Conservation (phyloP, 129 eudicot genomes). For the Silybum marianum region DNA sequence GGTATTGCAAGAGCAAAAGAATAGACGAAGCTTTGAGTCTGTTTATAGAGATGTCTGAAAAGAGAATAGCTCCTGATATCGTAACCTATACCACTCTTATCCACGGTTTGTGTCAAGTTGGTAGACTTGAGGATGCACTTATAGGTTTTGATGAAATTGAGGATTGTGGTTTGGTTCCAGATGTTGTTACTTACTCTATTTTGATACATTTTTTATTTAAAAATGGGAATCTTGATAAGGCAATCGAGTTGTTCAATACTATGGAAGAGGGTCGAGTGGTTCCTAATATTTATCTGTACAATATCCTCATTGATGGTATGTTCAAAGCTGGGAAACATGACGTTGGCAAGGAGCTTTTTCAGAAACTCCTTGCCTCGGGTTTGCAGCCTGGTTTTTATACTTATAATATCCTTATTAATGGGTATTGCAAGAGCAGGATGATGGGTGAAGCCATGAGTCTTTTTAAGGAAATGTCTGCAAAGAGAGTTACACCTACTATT, state of each 20-base stretch:
- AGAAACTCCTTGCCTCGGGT: constrained; percentile 20
- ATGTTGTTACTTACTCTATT: constrained; percentile 33
- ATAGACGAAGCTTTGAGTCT: constrained; percentile 33
- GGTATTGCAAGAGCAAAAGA: constrained; percentile 27
- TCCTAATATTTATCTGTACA: constrained; percentile 30
- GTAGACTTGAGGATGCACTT: constrained; percentile 38
- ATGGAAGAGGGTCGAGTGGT: constrained; percentile 23
- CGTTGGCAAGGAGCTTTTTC: constrained; percentile 26
- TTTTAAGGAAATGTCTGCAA: constrained; percentile 22
- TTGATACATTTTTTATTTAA: constrained; percentile 32
- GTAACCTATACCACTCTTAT: constrained; percentile 38
- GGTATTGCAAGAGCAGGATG: constrained; percentile 35
- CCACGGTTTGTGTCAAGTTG: constrained; percentile 31
- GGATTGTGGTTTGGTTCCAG: constrained; percentile 32
- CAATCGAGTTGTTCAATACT: constrained; percentile 14
- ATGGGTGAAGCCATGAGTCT: constrained; percentile 23
- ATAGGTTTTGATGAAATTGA: constrained; percentile 13
- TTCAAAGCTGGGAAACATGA: constrained; percentile 43
- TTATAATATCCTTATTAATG: constrained; percentile 35
- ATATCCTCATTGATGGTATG: constrained; percentile 36
- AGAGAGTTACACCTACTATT: constrained; percentile 22
- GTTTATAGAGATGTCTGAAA: constrained; percentile 19
- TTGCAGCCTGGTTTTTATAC: constrained; percentile 39
- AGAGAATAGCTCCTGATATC: constrained; percentile 18
- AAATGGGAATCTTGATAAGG: constrained; percentile 25